These are phyloP conservation scores for Prunus mongolica DNA, from an alignment of 306 rosid genomes.

Conservation along the genomic window DNA sequence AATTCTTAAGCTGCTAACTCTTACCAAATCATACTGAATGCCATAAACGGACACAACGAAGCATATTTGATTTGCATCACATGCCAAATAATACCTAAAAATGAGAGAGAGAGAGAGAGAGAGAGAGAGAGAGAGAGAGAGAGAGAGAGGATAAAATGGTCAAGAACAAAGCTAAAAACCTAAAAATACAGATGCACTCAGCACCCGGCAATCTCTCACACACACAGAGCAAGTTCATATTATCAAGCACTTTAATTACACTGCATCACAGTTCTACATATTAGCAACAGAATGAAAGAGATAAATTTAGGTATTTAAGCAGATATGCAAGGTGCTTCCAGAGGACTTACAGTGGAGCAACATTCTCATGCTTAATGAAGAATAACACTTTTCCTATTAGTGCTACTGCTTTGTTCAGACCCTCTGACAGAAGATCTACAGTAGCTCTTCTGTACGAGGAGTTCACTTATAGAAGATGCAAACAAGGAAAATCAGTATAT, in stretches of 20 bases:
- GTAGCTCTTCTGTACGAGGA: slow-evolving; percentile 55
- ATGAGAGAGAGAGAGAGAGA: background rate
- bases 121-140: background rate
- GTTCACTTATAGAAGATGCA: slow-evolving; percentile 43
- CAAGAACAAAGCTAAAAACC: background rate
- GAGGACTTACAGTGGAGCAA: slow-evolving; percentile 76
- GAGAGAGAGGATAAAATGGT: background rate
- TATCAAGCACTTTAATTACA: background rate
- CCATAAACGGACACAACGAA: slow-evolving; percentile 79
- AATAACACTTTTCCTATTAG: slow-evolving; percentile 74
- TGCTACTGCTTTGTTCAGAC: slow-evolving; percentile 74
- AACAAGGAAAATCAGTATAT: slow-evolving; percentile 27
- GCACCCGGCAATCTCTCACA: background rate
- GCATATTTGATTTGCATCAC: slow-evolving; percentile 70
- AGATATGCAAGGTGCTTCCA: slow-evolving; percentile 10
- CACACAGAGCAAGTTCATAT: background rate
- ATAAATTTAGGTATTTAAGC: slow-evolving; percentile 1
- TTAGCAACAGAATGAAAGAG: background rate
- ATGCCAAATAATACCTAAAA: slow-evolving; percentile 70
- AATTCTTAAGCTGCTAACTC: slow-evolving; percentile 22
- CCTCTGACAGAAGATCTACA: slow-evolving; percentile 57
- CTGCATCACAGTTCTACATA: background rate
- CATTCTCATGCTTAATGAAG: slow-evolving; percentile 64
- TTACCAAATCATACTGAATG: slow-evolving; percentile 67
- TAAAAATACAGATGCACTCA: background rate